Evolutionary conservation across 2,329 filamentous ascomycete species (phyloP).

Genomic region (Pseudogymnoascus sp.): DNA sequence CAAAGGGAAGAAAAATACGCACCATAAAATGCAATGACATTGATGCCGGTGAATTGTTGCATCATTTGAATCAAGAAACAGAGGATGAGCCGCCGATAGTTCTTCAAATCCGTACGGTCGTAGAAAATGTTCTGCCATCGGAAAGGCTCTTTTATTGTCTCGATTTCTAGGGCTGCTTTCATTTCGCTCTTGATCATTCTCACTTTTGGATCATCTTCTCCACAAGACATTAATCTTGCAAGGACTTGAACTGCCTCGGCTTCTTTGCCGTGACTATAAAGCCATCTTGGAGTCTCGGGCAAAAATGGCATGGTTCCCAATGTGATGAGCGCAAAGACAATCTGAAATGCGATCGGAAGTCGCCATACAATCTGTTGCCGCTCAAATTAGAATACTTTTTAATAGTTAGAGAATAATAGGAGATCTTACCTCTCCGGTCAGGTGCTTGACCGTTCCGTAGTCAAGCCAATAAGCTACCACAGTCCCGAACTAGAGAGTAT

Average conservation of each 20-base stretch:
- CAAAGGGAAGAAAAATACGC: not conserved
- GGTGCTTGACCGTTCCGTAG: conserved; percentile 32
- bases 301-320: conserved; percentile 41
- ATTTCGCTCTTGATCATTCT: conserved; percentile 41
- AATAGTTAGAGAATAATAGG: conserved; percentile 36
- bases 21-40: conserved; percentile 30
- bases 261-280: conserved; percentile 33
- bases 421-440: conserved; percentile 36
- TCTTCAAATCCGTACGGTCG: conserved; percentile 10
- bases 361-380: conserved; percentile 40
- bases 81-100: not conserved
- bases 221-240: conserved; percentile 20
- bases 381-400: conserved; percentile 36
- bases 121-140: conserved; percentile 7
- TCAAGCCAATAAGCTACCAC: conserved; percentile 54
- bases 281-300: conserved; percentile 41
- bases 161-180: conserved; percentile 48
- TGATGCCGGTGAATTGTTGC: conserved; percentile 38
- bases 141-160: conserved; percentile 4
- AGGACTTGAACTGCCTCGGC: conserved; percentile 36
- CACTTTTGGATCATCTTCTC: conserved; percentile 44
- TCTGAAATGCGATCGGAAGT: conserved; percentile 51
- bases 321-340: conserved; percentile 52
- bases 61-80: conserved; percentile 39
- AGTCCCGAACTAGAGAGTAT: conserved; percentile 33